phyloP scores from a whole-genome alignment of 2,329 filamentous ascomycete genomes.

The Penicillium sp. region DNA sequence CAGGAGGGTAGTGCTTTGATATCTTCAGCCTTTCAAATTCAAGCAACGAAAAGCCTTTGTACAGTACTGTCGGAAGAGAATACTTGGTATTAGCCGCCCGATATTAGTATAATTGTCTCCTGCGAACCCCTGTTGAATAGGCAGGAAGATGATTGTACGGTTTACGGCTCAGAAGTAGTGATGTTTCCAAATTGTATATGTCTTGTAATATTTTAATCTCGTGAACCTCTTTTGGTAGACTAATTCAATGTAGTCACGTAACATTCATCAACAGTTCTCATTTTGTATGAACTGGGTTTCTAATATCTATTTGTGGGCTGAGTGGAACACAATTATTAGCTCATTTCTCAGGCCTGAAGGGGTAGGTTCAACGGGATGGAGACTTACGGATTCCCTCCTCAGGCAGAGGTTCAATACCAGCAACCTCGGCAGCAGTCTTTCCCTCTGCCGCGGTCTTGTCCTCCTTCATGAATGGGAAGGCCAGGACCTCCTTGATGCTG shows the following conservation, averaged over 20 bases:
- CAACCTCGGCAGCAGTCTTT: constrained; percentile 65
- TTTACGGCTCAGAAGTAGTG: neutral
- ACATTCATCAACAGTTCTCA: constrained; percentile 24
- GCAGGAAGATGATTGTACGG: neutral
- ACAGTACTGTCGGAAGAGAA: neutral
- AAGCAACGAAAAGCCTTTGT: neutral
- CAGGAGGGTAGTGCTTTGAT: neutral
- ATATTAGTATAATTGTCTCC: neutral
- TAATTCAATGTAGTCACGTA: constrained; percentile 26
- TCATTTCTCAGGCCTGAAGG: constrained; percentile 2
- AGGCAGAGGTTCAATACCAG: constrained; percentile 61
- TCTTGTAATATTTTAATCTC: constrained; percentile 18
- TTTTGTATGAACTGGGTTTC: constrained; percentile 13
- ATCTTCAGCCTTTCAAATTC: neutral
- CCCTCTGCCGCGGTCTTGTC: constrained; percentile 60
- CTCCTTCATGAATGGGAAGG: constrained; percentile 98
- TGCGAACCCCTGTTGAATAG: neutral
- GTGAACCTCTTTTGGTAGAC: constrained; percentile 28
- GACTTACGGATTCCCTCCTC: constrained; percentile 64
- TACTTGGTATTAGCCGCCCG: neutral
- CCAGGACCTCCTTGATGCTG: constrained; percentile 92
- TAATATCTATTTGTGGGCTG: constrained; percentile 41
- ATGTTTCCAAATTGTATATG: neutral
- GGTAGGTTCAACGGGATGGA: neutral
- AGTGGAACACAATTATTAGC: constrained; percentile 25